Base-by-base conservation (phyloP, 345 rosid genomes). In the Euphorbia tirucalli region DNA sequence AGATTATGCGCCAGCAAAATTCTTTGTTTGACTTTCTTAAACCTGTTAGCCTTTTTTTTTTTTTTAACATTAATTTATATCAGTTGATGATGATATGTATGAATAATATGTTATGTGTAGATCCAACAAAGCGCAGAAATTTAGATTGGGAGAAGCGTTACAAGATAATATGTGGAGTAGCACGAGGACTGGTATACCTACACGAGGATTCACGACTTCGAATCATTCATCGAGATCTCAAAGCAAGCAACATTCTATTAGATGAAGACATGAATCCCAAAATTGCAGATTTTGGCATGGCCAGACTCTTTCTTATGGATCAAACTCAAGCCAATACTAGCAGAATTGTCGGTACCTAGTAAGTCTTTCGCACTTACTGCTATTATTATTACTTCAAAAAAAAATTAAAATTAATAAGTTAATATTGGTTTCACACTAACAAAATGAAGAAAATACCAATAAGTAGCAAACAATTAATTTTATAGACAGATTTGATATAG, bases 261-360 rank as follows among this genome's bases (percentile, higher is more conserved):
- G 88, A 81, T 31, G 78, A 22, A 0, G 79, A 84, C 11, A 79
- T 83, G 84, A 79, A 71, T 31, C 84, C 89, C 0, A 87, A 80
- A 49, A 85, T 87, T 65, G 24, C 86, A 39, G 83, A 83, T 73
- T 87, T 87, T 0, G 86, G 86, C 22, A 83, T 85, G 81, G 91
- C 88, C 1, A 85, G 78, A 27, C 11, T 87, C 4, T 80, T 83
- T 19, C 60, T 63, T 11, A 37, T 55, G 55, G 83, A 85, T 65
- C 75, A 87, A 70, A 76, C 85, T 32, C 86, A 83, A 1, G 82
- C 49, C 1, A 9, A 72, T 32, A 80, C 86, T 0, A 83, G 54
- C 2, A 77, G 70, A 77, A 74, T 83, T 3, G 82, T 74, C 16
- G 88, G 89, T 1, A 71, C 74, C 15, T 71, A 61, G 74, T 71